Percentiles rank a stretch among this genome's conserved stretches.
These are phyloP conservation scores for Entomortierella beljakovae DNA, from an alignment of 192 early-diverging fungal genomes.

Conservation along the genomic window DNA sequence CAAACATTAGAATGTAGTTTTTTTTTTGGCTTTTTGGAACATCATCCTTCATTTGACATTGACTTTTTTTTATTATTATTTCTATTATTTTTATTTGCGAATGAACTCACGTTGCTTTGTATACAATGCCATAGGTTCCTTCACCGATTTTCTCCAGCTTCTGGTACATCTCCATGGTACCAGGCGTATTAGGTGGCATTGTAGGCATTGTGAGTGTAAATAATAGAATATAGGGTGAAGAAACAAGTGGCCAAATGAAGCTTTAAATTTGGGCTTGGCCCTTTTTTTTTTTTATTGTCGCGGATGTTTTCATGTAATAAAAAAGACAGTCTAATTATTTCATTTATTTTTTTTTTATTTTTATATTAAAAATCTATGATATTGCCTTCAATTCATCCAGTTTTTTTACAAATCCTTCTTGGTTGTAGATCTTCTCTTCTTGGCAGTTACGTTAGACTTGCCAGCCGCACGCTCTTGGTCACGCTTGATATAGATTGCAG, in stretches of 20 bases:
- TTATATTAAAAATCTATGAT: too few relatives aligned
- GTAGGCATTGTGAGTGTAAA: too few relatives aligned
- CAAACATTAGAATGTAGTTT: neutral
- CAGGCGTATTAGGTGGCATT: too few relatives aligned
- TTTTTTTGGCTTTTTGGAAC: neutral
- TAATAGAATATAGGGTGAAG: too few relatives aligned
- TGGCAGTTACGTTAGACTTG: conserved; percentile 13
- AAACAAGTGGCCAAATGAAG: too few relatives aligned
- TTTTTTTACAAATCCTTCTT: conserved; percentile 43
- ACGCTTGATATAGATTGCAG: conserved; percentile 69
- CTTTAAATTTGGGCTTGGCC: too few relatives aligned
- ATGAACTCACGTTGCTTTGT: conserved; percentile 67
- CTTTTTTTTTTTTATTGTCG: too few relatives aligned
- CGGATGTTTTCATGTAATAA: too few relatives aligned
- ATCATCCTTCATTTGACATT: neutral
- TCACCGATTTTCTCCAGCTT: conserved; percentile 82
- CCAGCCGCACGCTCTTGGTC: conserved; percentile 29
- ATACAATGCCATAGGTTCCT: conserved; percentile 86
- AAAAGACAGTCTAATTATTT: too few relatives aligned
- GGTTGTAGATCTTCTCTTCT: conserved; percentile 5
- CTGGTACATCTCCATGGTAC: conserved; percentile 60
- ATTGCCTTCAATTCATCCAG: neutral
- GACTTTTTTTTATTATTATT: neutral
- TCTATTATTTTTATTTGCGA: neutral
- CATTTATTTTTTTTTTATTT: too few relatives aligned